Conservation (phyloP, 768 basidiomycete genomes). For the Mycena chlorophos region DNA sequence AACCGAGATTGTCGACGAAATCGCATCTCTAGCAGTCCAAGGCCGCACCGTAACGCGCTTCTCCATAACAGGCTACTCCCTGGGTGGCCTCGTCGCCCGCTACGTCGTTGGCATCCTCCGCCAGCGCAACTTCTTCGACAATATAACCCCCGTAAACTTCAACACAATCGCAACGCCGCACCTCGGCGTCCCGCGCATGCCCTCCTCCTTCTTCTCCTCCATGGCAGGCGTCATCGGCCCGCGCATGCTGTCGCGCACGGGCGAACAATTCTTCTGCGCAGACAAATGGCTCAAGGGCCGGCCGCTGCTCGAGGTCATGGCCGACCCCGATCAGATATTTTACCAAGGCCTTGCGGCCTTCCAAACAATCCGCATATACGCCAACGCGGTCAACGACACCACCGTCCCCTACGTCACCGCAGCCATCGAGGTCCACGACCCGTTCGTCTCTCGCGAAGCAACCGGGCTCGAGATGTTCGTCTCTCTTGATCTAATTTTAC, state of each 20-base stretch:
- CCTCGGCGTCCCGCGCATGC: conserved; percentile 68
- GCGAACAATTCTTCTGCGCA: conserved; percentile 71
- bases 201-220: conserved; percentile 58
- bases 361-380: conserved; percentile 71
- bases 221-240: conserved; percentile 61
- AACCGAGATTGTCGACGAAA: conserved; percentile 56
- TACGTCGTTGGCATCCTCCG: conserved; percentile 74
- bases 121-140: conserved; percentile 70
- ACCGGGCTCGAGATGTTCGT: conserved; percentile 67
- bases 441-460: conserved; percentile 54
- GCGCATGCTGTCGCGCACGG: conserved; percentile 72
- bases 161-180: conserved; percentile 83
- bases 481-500: background rate
- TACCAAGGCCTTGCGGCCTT: conserved; percentile 71
- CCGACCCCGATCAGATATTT: conserved; percentile 80
- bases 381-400: conserved; percentile 76
- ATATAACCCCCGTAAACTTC: conserved; percentile 75
- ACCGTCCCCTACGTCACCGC: conserved; percentile 86
- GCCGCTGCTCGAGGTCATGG: conserved; percentile 73
- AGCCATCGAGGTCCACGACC: conserved; percentile 67
- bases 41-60: conserved; percentile 65
- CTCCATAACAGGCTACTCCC: conserved; percentile 73
- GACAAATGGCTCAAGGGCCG: conserved; percentile 75
- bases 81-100: conserved; percentile 81
- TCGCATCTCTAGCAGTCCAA: conserved; percentile 50